Evolutionary conservation across 192 early-diverging fungal species (phyloP), one percentile per base, ranked within the genome.

Genomic region (Kickxella alabastrina): DNA sequence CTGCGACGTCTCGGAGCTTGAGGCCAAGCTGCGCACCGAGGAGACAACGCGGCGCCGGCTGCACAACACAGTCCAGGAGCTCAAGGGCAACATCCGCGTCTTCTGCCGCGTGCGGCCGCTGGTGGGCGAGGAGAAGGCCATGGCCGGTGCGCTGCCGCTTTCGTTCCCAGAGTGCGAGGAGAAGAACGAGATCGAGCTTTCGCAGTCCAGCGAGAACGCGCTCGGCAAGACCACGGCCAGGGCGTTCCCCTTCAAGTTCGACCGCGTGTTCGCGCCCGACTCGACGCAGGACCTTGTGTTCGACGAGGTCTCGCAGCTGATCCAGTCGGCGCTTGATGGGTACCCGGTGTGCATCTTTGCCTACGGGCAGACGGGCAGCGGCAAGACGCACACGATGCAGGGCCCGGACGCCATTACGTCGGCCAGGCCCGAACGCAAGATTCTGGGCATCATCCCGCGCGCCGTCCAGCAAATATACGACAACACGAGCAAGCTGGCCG

Each of bases 291-390:
- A 78, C 23, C 74, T 76, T n/a, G 85, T 96, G 8, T 99, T 93
- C 82, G 83, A 86, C 25, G 95, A 97, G 58, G 91, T 99, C n/a
- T 87, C 91, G 22, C 93, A 96, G 65, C 77, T 99, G 10, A 91
- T 99, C 13, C 93, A 97, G 56, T 92, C 89, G 1, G 93, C 92
- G 0, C 55, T 99, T 29, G 96, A 98, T 53, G 95, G 95, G 3
- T 97, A 94, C 60, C 93, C 97, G 48, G 92, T 95, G 10, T 93
- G 92, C 59, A 95, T 98, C 29, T 98, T 98, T 79, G 93, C 94
- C 0, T 98, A 98, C 58, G 95, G 95, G 0, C 95, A 98, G 79
- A 98, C 95, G 1, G 93, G 93, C 1, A 85, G 85, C 49, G 93
- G 93, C 32, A 97, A 95, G 68, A 89, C 89, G 1, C 83, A 85